Percentiles rank a stretch among this genome's conserved stretches.
These are phyloP conservation scores for Naganishia vaughanmartiniae DNA, from an alignment of 768 basidiomycete genomes.

Conservation along the genomic window DNA sequence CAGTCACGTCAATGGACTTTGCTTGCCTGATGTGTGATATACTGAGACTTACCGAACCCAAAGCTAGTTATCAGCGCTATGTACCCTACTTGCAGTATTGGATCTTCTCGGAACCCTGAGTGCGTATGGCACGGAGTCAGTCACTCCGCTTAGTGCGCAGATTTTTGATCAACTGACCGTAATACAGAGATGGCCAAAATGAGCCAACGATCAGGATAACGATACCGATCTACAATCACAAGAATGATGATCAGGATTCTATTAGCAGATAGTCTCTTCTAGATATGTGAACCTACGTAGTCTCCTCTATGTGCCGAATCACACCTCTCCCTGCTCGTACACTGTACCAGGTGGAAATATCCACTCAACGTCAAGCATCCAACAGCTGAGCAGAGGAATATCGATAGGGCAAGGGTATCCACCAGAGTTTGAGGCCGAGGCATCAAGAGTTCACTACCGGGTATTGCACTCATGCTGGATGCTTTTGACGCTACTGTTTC, in stretches of 20 bases:
- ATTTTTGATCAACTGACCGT: constrained; percentile 50
- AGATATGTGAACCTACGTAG: constrained; percentile 52
- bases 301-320: constrained; percentile 50
- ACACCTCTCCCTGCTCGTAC: constrained; percentile 65
- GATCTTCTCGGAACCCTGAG: constrained; percentile 57
- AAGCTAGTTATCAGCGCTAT: constrained; percentile 32
- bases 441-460: not conserved
- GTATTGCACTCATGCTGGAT: not conserved
- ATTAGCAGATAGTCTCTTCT: not conserved
- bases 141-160: constrained; percentile 59
- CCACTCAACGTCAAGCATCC: constrained; percentile 71
- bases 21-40: not conserved
- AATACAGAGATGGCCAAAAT: constrained; percentile 72
- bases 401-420: constrained; percentile 62
- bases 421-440: constrained; percentile 57
- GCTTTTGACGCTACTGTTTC: not conserved
- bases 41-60: constrained; percentile 3
- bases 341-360: constrained; percentile 68
- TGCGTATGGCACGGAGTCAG: constrained; percentile 60
- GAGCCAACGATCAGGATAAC: constrained; percentile 73
- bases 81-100: constrained; percentile 35
- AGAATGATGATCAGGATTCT: constrained; percentile 41
- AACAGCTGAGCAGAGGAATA: constrained; percentile 71
- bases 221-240: constrained; percentile 66
- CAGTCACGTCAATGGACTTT: not conserved